A percentile compares a stretch with the other conserved stretches of the same genome.
phyloP scores from a whole-genome alignment of 148 eudicot species.

The Polygonum aviculare region DNA sequence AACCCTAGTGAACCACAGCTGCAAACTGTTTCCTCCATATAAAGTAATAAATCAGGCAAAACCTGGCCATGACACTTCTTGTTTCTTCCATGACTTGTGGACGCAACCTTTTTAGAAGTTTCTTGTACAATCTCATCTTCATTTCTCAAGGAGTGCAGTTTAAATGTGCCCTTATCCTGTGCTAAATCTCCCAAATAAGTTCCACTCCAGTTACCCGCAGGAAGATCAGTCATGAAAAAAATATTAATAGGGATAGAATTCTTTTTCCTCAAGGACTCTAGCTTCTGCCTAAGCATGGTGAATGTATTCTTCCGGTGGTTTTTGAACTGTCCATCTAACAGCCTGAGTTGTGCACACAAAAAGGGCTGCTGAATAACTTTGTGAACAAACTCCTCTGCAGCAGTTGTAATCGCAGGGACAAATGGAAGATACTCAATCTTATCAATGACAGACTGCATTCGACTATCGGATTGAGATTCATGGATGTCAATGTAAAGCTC shows the following conservation, averaged over 20 bases:
- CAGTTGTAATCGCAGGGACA: slow-evolving; percentile 44
- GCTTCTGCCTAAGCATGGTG: slow-evolving; percentile 23
- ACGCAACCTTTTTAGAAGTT: slow-evolving; percentile 25
- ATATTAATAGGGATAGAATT: slow-evolving; percentile 28
- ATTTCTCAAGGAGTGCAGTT: slow-evolving; percentile 26
- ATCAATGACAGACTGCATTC: slow-evolving; percentile 47
- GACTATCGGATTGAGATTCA: slow-evolving; percentile 43
- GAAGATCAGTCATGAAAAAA: slow-evolving; percentile 47
- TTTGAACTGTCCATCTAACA: slow-evolving; percentile 43
- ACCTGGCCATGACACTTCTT: slow-evolving; percentile 15
- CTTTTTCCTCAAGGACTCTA: slow-evolving; percentile 20
- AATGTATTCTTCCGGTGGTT: slow-evolving; percentile 41
- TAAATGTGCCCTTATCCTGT: slow-evolving; percentile 16
- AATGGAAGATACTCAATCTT: slow-evolving; percentile 60
- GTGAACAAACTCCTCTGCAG: slow-evolving; percentile 47
- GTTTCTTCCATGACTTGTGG: slow-evolving; percentile 20
- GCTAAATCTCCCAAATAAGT: slow-evolving; percentile 29
- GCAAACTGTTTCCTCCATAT: slow-evolving; percentile 34
- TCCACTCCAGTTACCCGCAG: slow-evolving; percentile 27
- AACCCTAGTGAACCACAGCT: slow-evolving; percentile 45
- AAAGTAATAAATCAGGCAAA: slow-evolving; percentile 29
- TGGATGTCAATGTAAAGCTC: slow-evolving; percentile 66
- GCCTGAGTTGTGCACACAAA: slow-evolving; percentile 39
- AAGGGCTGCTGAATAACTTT: slow-evolving; percentile 37
- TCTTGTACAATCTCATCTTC: slow-evolving; percentile 17